Conservation (phyloP, 2,329 filamentous ascomycete genomes). For the Aspergillus transmontanensis region DNA sequence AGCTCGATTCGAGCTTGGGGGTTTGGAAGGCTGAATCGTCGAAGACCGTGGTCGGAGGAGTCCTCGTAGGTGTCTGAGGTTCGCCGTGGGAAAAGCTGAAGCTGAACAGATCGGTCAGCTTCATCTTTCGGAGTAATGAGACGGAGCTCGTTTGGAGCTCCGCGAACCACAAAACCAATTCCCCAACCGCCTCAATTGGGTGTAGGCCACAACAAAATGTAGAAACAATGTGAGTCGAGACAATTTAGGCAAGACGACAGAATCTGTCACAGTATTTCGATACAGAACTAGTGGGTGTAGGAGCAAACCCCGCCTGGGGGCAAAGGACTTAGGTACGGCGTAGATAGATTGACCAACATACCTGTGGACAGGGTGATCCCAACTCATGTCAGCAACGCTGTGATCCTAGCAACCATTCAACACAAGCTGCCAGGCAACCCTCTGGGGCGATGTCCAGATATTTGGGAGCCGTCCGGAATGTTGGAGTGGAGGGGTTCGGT, state of each 20-base stretch:
- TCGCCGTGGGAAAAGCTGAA: slow-evolving; percentile 51
- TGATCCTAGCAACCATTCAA: slow-evolving; percentile 43
- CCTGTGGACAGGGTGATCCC: slow-evolving; percentile 50
- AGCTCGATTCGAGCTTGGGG: slow-evolving; percentile 50
- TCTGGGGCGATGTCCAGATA: slow-evolving; percentile 25
- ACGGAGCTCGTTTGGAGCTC: slow-evolving; percentile 14
- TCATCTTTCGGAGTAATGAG: slow-evolving; percentile 24
- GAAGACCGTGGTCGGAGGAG: slow-evolving; percentile 42
- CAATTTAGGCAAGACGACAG: not conserved
- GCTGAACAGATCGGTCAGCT: slow-evolving; percentile 43
- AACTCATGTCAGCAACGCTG: slow-evolving; percentile 48
- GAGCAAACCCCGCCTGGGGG: slow-evolving; percentile 16
- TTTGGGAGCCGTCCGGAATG: slow-evolving; percentile 32
- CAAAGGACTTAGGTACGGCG: slow-evolving; percentile 6
- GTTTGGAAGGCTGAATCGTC: slow-evolving; percentile 46
- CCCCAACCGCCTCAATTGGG: slow-evolving; percentile 3
- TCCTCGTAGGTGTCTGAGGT: slow-evolving; percentile 51
- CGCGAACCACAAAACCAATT: slow-evolving; percentile 10
- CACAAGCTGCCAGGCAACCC: slow-evolving; percentile 38
- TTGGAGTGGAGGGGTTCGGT: slow-evolving; percentile 23
- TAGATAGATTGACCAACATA: slow-evolving; percentile 30
- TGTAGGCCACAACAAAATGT: not conserved
- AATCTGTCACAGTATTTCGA: slow-evolving; percentile 1
- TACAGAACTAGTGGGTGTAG: slow-evolving; percentile 1
- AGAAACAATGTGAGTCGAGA: not conserved